phyloP scores from a whole-genome alignment of 805 yeast genomes.

The Kodamaea kaohsiungensis region DNA sequence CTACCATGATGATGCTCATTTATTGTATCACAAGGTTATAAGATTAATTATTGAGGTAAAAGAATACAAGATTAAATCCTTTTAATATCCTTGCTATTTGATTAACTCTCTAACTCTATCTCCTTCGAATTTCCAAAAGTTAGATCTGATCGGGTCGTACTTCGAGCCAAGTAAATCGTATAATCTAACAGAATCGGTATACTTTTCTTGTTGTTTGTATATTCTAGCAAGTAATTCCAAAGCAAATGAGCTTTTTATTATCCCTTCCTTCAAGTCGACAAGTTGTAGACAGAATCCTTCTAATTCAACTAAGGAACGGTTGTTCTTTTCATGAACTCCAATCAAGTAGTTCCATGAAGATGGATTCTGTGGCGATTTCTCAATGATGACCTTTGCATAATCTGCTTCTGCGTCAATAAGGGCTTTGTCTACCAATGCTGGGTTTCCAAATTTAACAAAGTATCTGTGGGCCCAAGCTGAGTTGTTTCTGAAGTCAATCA shows the following conservation, averaged over 20 bases:
- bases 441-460: slow-evolving; percentile 46
- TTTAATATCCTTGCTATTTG: too few species aligned
- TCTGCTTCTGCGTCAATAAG: slow-evolving; percentile 50
- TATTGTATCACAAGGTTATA: too few species aligned
- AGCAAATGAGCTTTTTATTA: slow-evolving; percentile 56
- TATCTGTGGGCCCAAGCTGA: slow-evolving; percentile 92
- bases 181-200: slow-evolving; percentile 39
- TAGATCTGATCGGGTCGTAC: slow-evolving; percentile 62
- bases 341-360: slow-evolving; percentile 82
- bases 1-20: too few species aligned
- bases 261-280: slow-evolving; percentile 28
- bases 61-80: too few species aligned
- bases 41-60: too few species aligned
- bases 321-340: slow-evolving; percentile 48
- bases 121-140: slow-evolving; percentile 60
- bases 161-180: slow-evolving; percentile 52
- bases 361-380: slow-evolving; percentile 72
- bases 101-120: neutral
- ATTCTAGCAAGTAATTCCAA: slow-evolving; percentile 61
- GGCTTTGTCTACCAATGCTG: slow-evolving; percentile 15
- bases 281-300: slow-evolving; percentile 47
- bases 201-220: slow-evolving; percentile 30
- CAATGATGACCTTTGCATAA: slow-evolving; percentile 52
- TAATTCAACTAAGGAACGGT: slow-evolving; percentile 34
- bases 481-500: slow-evolving; percentile 76